phyloP scores from a whole-genome alignment of 2,329 filamentous ascomycete genomes.

The Paracoccidioides brasiliensis region DNA sequence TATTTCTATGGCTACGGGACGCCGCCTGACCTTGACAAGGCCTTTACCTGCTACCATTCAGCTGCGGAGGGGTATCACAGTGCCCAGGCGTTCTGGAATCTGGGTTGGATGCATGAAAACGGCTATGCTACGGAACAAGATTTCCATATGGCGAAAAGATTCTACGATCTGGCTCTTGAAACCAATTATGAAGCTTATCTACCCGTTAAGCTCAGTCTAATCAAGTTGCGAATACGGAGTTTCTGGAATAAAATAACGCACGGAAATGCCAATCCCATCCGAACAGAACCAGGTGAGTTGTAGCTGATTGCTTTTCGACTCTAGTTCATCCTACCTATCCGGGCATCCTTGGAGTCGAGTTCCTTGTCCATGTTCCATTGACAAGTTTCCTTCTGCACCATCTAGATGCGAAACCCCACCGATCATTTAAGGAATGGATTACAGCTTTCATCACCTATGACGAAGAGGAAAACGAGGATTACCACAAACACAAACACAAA shows the following conservation, averaged over 20 bases:
- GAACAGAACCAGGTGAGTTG: conserved; percentile 66
- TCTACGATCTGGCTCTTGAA: conserved; percentile 84
- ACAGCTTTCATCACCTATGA: conserved; percentile 68
- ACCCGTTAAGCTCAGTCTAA: conserved; percentile 74
- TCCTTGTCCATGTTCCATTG: conserved; percentile 13
- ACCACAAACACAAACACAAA: conserved; percentile 46
- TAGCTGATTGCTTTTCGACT: background rate
- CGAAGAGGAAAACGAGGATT: conserved; percentile 45
- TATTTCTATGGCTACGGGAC: conserved; percentile 75
- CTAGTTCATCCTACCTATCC: background rate
- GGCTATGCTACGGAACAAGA: conserved; percentile 86
- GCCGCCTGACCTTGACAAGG: conserved; percentile 61
- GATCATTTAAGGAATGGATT: conserved; percentile 76
- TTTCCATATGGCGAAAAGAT: conserved; percentile 91
- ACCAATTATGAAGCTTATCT: conserved; percentile 90
- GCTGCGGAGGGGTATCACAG: conserved; percentile 85
- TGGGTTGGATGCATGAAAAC: conserved; percentile 99
- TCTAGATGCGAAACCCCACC: conserved; percentile 55
- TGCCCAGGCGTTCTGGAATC: conserved; percentile 89
- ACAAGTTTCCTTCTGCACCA: conserved; percentile 10
- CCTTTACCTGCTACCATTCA: conserved; percentile 81
- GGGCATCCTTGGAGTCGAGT: background rate
- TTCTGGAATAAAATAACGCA: conserved; percentile 91
- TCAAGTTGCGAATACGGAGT: conserved; percentile 72
- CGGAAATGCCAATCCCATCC: conserved; percentile 83